Evolutionary conservation across 2,329 filamentous ascomycete species (phyloP).

Genomic region (Fusarium tjaetaba): DNA sequence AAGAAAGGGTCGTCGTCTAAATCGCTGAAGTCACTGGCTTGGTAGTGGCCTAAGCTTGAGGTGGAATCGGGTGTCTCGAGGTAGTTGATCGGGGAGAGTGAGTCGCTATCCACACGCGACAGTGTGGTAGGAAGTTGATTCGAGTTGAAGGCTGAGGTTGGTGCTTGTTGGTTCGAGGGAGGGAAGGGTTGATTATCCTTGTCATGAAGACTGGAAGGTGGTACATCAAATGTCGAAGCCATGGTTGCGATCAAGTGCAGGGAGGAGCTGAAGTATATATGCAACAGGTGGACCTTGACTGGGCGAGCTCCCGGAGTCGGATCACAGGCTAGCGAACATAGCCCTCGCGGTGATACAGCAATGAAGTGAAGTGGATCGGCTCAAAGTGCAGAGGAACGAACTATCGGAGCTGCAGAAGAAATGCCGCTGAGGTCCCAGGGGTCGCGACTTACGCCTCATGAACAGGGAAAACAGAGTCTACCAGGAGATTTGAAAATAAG

Average conservation of each 20-base stretch:
- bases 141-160: conserved; percentile 49
- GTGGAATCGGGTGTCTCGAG: conserved; percentile 61
- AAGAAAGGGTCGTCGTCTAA: conserved; percentile 62
- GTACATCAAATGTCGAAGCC: conserved; percentile 57
- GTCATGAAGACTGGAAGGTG: conserved; percentile 53
- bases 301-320: conserved; percentile 41
- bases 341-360: conserved; percentile 37
- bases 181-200: conserved; percentile 41
- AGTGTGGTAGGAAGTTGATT: conserved; percentile 57
- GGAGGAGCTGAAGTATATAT: conserved; percentile 50
- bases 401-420: conserved; percentile 31
- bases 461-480: background rate
- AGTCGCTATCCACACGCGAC: conserved; percentile 50
- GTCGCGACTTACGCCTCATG: conserved; percentile 7
- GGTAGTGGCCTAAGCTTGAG: conserved; percentile 59
- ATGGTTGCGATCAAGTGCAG: conserved; percentile 47
- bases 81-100: conserved; percentile 46
- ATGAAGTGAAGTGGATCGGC: conserved; percentile 31
- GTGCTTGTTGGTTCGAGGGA: conserved; percentile 37
- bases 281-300: conserved; percentile 39
- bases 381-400: conserved; percentile 13
- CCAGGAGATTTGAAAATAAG: background rate
- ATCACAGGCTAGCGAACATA: conserved; percentile 48
- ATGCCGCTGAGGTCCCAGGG: conserved; percentile 18
- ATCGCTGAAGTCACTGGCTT: conserved; percentile 61